These are phyloP conservation scores for Clarireedia paspali DNA, from an alignment of 2,329 filamentous ascomycete species.

Conservation along the genomic window DNA sequence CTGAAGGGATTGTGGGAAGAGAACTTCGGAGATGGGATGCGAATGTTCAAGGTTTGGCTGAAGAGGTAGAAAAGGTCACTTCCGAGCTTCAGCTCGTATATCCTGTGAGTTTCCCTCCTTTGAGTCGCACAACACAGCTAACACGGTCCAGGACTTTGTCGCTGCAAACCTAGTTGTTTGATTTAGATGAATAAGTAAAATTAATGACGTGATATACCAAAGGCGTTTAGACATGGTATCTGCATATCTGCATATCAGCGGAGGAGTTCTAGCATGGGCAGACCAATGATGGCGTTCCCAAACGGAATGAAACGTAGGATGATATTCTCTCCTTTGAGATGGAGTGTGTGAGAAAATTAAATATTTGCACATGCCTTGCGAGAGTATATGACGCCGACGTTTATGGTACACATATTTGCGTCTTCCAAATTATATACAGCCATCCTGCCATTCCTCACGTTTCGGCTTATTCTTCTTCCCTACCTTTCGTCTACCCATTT, in stretches of 20 bases:
- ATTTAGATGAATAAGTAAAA: slow-evolving; percentile 11
- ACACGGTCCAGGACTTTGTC: slow-evolving; percentile 43
- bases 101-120: slow-evolving; percentile 46
- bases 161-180: slow-evolving; percentile 42
- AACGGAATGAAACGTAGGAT: slow-evolving; percentile 1
- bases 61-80: slow-evolving; percentile 83
- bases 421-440: not conserved
- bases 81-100: slow-evolving; percentile 74
- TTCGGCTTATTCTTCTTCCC: too few species aligned
- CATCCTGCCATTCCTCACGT: not conserved
- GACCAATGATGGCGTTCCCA: slow-evolving; percentile 1
- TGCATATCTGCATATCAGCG: not conserved
- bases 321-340: not conserved
- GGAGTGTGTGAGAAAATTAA: not conserved
- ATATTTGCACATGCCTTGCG: not conserved
- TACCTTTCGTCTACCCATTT: not conserved
- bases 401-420: not conserved
- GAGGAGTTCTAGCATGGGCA: not conserved
- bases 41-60: slow-evolving; percentile 77
- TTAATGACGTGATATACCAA: slow-evolving; percentile 6
- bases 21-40: slow-evolving; percentile 82
- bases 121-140: slow-evolving; percentile 4
- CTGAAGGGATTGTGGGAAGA: slow-evolving; percentile 54
- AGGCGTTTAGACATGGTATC: slow-evolving; percentile 21
- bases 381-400: not conserved